Conservation (phyloP, 2,329 filamentous ascomycete species). For the Trichoderma polysporum region DNA sequence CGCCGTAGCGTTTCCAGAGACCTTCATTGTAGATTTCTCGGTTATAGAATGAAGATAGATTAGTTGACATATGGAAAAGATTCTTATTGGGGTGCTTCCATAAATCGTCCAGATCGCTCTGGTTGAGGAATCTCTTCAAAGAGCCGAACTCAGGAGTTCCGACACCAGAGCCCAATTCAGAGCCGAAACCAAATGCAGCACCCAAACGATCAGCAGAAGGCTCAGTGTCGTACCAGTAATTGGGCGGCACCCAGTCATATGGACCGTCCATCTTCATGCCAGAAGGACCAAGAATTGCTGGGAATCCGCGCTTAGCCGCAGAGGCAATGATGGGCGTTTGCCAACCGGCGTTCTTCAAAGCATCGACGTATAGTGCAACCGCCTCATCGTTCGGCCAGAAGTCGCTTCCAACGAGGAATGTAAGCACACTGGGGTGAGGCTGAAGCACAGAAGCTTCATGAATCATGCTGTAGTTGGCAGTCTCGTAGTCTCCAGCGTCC, state of each 20-base stretch:
- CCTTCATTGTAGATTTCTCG: conserved; percentile 59
- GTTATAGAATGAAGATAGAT: conserved; percentile 54
- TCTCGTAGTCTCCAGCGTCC: conserved; percentile 53
- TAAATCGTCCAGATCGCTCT: conserved; percentile 51
- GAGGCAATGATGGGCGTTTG: conserved; percentile 57
- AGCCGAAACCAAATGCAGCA: conserved; percentile 62
- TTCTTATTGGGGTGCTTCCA: conserved; percentile 55
- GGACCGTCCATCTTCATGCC: conserved; percentile 68
- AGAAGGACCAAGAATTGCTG: conserved; percentile 50
- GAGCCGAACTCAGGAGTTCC: conserved; percentile 59
- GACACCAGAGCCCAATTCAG: conserved; percentile 61
- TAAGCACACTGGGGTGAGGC: conserved; percentile 57
- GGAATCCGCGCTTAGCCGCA: conserved; percentile 55
- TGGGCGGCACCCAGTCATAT: conserved; percentile 65
- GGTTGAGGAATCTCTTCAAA: conserved; percentile 53
- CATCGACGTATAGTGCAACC: conserved; percentile 51
- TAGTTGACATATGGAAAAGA: conserved; percentile 60
- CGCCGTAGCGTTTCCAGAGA: conserved; percentile 51
- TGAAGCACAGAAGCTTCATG: conserved; percentile 63
- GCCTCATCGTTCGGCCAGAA: conserved; percentile 62
- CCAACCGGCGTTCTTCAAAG: conserved; percentile 53
- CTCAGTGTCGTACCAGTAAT: conserved; percentile 58
- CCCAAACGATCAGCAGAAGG: conserved; percentile 44
- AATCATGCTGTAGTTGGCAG: conserved; percentile 54
- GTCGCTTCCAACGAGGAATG: conserved; percentile 61